These are phyloP conservation scores for Erythrophleum ivorense DNA, from an alignment of 331 rosid genomes.

Conservation along the genomic window DNA sequence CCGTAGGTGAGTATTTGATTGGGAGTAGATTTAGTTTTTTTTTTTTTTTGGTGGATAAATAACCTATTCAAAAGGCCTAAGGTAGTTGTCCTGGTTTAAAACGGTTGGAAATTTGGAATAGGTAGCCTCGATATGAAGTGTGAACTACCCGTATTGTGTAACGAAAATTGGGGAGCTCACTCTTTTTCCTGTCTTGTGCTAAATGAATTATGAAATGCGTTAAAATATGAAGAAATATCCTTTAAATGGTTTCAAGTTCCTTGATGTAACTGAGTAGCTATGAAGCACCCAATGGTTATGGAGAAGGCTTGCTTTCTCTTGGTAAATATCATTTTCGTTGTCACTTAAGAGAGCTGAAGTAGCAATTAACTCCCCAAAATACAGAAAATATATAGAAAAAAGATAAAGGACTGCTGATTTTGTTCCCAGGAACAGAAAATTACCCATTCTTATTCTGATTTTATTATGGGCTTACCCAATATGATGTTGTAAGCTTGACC, in stretches of 20 bases:
- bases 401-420: not conserved
- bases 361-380: constrained; percentile 5
- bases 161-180: too few relatives aligned
- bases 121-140: too few relatives aligned
- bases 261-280: constrained; percentile 30
- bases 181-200: not conserved
- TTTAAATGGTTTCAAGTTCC: constrained; percentile 21
- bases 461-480: not conserved
- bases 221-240: not conserved
- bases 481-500: not conserved
- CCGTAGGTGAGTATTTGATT: not conserved
- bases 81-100: constrained; percentile 1
- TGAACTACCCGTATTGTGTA: too few relatives aligned
- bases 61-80: not conserved
- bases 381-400: not conserved
- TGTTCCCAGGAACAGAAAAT: constrained; percentile 3
- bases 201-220: constrained; percentile 10
- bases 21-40: too few relatives aligned
- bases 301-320: constrained; percentile 28
- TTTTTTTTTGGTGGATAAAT: too few relatives aligned
- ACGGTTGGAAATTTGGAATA: too few relatives aligned
- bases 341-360: constrained; percentile 8
- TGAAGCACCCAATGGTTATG: constrained; percentile 28
- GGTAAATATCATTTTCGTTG: constrained; percentile 2
- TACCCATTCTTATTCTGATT: constrained; percentile 5